Conservation (phyloP, 2,329 filamentous ascomycete species). For the Coleophoma eucalyptorum region DNA sequence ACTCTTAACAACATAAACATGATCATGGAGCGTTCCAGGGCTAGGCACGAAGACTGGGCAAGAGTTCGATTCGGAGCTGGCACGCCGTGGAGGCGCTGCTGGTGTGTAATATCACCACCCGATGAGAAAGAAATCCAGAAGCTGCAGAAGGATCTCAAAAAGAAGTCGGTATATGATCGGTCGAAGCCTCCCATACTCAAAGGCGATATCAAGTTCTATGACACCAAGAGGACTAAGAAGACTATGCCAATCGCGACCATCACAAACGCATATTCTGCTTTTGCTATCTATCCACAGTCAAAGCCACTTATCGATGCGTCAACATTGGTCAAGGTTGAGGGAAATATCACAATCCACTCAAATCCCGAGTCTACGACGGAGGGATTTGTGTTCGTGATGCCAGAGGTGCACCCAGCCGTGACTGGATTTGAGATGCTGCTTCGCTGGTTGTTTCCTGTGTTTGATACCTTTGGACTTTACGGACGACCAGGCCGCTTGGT, state of each 20-base stretch:
- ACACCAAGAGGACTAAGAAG: constrained; percentile 87
- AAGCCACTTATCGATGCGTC: constrained; percentile 93
- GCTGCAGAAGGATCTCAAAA: constrained; percentile 75
- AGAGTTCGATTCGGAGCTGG: constrained; percentile 93
- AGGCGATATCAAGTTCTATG: constrained; percentile 93
- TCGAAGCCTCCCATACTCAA: constrained; percentile 64
- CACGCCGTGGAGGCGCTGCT: constrained; percentile 93
- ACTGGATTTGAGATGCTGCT: constrained; percentile 95
- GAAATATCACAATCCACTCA: constrained; percentile 82
- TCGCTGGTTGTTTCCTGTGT: constrained; percentile 87
- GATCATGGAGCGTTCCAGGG: constrained; percentile 78
- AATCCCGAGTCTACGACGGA: constrained; percentile 75
- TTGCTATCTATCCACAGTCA: constrained; percentile 92
- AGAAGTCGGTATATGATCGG: constrained; percentile 78
- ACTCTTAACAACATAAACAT: constrained; percentile 81
- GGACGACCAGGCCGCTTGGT: constrained; percentile 83
- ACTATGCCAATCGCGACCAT: constrained; percentile 86
- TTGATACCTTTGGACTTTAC: constrained; percentile 88
- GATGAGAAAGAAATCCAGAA: constrained; percentile 91
- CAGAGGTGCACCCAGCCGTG: constrained; percentile 86
- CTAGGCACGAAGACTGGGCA: constrained; percentile 87
- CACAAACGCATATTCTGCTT: constrained; percentile 84
- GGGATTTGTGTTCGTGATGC: constrained; percentile 97
- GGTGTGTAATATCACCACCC: constrained; percentile 90
- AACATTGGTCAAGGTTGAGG: constrained; percentile 90